These are phyloP conservation scores for Ottelia alismoides DNA, from an alignment of 106 monocot genomes.

Conservation along the genomic window DNA sequence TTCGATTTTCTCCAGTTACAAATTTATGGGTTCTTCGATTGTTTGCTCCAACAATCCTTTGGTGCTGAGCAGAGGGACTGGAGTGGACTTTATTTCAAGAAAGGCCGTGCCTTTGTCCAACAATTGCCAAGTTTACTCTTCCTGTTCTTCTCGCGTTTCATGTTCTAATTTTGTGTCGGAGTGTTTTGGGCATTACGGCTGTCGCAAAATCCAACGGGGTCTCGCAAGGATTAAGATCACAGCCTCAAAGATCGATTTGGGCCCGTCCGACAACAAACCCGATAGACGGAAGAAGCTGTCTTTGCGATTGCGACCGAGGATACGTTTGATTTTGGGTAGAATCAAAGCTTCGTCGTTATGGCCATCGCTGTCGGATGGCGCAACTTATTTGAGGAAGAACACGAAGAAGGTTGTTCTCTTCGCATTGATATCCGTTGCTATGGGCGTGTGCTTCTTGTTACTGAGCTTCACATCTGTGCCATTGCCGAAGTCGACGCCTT, in stretches of 20 bases:
- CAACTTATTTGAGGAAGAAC: conserved; percentile 20
- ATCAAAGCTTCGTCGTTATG: conserved; percentile 13
- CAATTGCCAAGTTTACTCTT: neutral
- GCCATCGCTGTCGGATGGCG: conserved; percentile 14
- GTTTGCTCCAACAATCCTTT: neutral
- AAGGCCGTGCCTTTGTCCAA: neutral
- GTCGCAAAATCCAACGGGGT: neutral
- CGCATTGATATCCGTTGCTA: conserved; percentile 19
- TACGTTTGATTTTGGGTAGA: conserved; percentile 29
- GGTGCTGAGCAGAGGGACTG: neutral
- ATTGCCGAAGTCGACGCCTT: conserved; percentile 47
- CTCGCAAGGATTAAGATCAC: neutral
- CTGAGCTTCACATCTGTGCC: conserved; percentile 34
- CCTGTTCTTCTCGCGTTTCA: neutral
- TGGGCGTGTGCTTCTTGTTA: conserved; percentile 44
- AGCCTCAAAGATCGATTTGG: neutral
- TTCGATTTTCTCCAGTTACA: neutral
- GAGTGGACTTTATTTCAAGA: neutral
- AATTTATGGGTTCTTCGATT: neutral
- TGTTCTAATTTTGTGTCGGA: neutral
- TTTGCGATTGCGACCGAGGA: conserved; percentile 40
- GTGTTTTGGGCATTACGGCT: too few species aligned
- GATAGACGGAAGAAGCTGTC: neutral
- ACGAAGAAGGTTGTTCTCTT: conserved; percentile 24
- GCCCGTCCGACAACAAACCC: neutral